Evolutionary conservation across 768 basidiomycete species (phyloP).

Genomic region (Xanthoconium purpureum): DNA sequence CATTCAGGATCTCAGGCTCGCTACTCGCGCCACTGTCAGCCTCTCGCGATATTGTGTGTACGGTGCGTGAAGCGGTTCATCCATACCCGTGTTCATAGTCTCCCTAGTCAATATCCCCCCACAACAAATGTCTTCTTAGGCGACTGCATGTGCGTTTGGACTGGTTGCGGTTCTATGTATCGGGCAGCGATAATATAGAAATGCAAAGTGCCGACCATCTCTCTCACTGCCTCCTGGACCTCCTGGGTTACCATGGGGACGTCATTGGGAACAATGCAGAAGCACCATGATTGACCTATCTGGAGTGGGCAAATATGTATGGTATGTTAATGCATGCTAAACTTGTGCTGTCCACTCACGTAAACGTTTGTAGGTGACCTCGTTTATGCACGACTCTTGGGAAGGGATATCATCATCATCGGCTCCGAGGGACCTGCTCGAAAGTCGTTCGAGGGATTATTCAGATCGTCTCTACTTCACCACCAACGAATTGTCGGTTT

Average conservation of each 20-base stretch:
- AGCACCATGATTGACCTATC: background rate
- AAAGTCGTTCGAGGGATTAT: constrained; percentile 34
- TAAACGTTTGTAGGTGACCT: background rate
- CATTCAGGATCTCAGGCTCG: no score
- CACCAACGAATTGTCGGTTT: constrained; percentile 1
- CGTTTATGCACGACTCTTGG: background rate
- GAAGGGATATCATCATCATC: background rate
- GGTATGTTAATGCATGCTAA: background rate
- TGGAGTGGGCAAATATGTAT: background rate
- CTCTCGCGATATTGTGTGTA: no score
- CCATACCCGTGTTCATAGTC: no score
- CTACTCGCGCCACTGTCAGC: no score
- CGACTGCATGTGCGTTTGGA: background rate
- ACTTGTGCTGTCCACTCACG: background rate
- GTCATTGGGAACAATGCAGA: background rate
- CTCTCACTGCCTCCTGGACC: background rate
- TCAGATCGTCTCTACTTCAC: constrained; percentile 42
- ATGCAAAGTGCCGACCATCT: background rate
- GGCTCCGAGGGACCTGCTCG: background rate
- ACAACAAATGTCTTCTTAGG: no score
- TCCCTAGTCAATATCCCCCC: no score
- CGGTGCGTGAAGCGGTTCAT: no score
- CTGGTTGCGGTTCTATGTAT: background rate
- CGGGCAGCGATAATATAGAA: background rate
- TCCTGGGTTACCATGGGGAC: background rate